A percentile compares a stretch with the other conserved stretches of the same genome.
These are phyloP conservation scores for Sporothrix pseudoabietina DNA, from an alignment of 2,329 filamentous ascomycete genomes.

Conservation along the genomic window DNA sequence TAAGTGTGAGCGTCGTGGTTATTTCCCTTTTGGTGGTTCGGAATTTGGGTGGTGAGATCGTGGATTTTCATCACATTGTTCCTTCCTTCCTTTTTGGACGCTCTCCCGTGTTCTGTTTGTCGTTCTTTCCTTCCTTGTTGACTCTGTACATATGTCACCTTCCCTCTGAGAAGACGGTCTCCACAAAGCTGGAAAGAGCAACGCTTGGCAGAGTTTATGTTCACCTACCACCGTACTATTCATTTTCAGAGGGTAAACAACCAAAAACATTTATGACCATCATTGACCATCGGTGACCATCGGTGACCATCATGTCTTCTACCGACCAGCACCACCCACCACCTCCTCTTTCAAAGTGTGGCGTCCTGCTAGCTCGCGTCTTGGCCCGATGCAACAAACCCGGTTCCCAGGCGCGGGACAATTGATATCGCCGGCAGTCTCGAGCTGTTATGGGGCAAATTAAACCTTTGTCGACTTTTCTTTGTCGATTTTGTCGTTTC, in stretches of 20 bases:
- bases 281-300: too few relatives aligned
- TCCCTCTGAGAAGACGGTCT: neutral
- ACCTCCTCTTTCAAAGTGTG: conserved; percentile 21
- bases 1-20: neutral
- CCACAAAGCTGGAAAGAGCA: conserved; percentile 2
- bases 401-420: neutral
- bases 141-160: conserved; percentile 7
- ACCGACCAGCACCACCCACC: neutral
- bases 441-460: neutral
- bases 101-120: neutral
- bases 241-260: neutral
- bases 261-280: too few relatives aligned
- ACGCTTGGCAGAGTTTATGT: neutral
- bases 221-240: neutral
- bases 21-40: conserved; percentile 6
- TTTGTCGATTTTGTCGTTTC: neutral
- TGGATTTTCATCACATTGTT: neutral
- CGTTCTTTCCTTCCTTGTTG: conserved; percentile 11
- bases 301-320: too few relatives aligned
- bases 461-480: neutral
- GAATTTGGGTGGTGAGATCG: neutral
- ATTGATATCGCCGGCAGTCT: conserved; percentile 11
- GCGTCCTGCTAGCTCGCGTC: conserved; percentile 18
- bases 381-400: conserved; percentile 16
- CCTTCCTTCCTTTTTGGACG: neutral